Evolutionary conservation across 2,329 filamentous ascomycete species (phyloP), one percentile per base, ranked within the genome.

Genomic region (Talaromyces marneffei): DNA sequence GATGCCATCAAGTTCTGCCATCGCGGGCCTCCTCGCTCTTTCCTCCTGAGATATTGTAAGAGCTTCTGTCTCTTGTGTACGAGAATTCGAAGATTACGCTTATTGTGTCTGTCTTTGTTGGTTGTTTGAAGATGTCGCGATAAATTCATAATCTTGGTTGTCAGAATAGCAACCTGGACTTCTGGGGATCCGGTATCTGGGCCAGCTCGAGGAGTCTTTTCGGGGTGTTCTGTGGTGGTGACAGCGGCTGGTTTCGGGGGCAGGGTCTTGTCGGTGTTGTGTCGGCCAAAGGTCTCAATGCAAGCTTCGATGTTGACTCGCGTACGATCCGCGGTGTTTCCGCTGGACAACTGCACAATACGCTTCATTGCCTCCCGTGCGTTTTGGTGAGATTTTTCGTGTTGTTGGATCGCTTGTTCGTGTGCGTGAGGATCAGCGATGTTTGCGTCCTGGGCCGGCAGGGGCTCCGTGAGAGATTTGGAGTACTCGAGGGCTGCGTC

Each of bases 111-210:
- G 73, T 99, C 94, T 73, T 88, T 91, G 74, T 89, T 90, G 67
- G 86, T 83, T 44, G 79, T 82, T 70, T 88, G 82, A 57, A 96
- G 77, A 66, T 88, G 87, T 67, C 89, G 82, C 16, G 89, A 87
- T 55, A 99, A 75, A 25, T 88, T 87, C 65, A 91, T 83, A 72
- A 99, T 99, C 83, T 97, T 97, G 61, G 91, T 85, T 2, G 94
- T 99, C 73, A 99, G 77, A 68, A 99, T 95, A 50, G 92, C 92
- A 66, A 95, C 91, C 80, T 99, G 94, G n/a, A 99, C 95, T 78
- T 99, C 94, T 6, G 91, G 91, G 69, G 91, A 96, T 37, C 94
- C 94, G 0, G 93, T 99, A 73, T 99, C 94, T 4, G 89, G 89
- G 0, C 94, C 94, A n/a, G 87, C 86, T 33, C 95, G 88, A 54